Evolutionary conservation across 2,329 filamentous ascomycete genomes (phyloP), one percentile per base, ranked within the genome.

Genomic region (Lasiodiplodia sp.): DNA sequence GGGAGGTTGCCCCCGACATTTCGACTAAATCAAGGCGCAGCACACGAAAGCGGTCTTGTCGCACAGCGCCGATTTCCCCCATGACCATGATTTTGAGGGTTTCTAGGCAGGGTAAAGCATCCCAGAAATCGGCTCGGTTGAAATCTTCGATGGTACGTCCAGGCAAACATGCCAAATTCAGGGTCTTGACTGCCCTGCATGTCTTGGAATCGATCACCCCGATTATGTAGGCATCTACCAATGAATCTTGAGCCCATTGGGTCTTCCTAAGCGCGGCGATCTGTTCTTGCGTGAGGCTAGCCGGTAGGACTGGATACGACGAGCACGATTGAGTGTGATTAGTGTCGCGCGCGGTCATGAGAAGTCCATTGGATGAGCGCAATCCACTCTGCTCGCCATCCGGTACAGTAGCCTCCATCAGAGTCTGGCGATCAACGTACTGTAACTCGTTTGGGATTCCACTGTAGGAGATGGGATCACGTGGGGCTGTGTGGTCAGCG

Each of bases 241-340:
- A 90, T 21, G 89, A 90, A 66, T 87, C 83, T 71, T 92, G 89
- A 7, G 89, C 89, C 88, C 90, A 91, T 65, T 89, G 86, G 3
- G 88, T 87, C 75, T 92, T 90, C 47, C 90, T 79, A 1, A 92
- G 78, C 87, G 91, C 89, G 76, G 91, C 89, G 65, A 85, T 87
- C 75, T 92, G 91, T n/a, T 87, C 83, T 69, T 83, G 83, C 0
- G 86, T 87, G n/a, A 92, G 83, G 38, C 82, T 79, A 2, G 81
- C 80, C 3, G 89, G 89, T 51, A 85, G 83, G n/a, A 90, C 75
- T 4, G 78, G 64, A 37, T 68, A 56, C 8, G 37, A 47, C 6
- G 14, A 44, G 37, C 37, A 44, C 7, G 37, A 3, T 3, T n/a
- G 25, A n/a, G 16, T 4, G 25, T 34, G 8, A 37, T 52, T 47